Conservation (phyloP, 2,329 filamentous ascomycete species). For the Fusarium albidum region DNA sequence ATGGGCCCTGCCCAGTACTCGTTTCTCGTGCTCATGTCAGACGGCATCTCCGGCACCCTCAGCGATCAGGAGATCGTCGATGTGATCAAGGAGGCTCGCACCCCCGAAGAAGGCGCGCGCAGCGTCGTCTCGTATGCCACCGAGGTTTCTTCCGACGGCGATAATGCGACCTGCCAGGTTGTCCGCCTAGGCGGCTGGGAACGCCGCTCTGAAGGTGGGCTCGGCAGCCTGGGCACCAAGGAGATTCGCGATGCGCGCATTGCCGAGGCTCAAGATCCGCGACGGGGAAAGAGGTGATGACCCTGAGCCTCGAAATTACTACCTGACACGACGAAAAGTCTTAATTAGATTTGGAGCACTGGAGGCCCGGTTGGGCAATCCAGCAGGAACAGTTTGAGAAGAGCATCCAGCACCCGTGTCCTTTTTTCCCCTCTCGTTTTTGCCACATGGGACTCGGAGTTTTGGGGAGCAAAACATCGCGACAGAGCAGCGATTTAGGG, state of each 20-base stretch:
- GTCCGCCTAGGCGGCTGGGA: constrained; percentile 75
- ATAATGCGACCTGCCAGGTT: constrained; percentile 75
- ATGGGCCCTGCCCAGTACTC: constrained; percentile 84
- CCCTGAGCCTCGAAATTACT: not conserved
- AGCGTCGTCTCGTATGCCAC: constrained; percentile 88
- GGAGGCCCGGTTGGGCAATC: not conserved
- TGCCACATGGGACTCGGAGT: constrained; percentile 39
- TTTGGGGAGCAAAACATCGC: constrained; percentile 24
- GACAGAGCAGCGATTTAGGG: constrained; percentile 19
- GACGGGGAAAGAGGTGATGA: constrained; percentile 66
- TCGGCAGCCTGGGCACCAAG: constrained; percentile 90
- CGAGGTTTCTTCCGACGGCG: constrained; percentile 75
- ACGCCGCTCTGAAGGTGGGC: constrained; percentile 79
- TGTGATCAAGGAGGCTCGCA: constrained; percentile 90
- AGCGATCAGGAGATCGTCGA: constrained; percentile 96
- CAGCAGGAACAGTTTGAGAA: not conserved
- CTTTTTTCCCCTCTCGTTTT: constrained; percentile 23
- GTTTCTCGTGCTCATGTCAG: constrained; percentile 87
- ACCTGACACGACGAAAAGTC: not conserved
- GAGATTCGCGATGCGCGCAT: constrained; percentile 87
- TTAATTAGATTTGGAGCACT: constrained; percentile 5
- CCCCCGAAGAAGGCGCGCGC: constrained; percentile 83
- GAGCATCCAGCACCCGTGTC: constrained; percentile 17
- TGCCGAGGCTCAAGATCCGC: constrained; percentile 82
- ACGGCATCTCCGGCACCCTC: constrained; percentile 87